A percentile compares a stretch with the other conserved stretches of the same genome.
phyloP scores from a whole-genome alignment of 768 basidiomycete genomes.

The Scleroderma citrinum region DNA sequence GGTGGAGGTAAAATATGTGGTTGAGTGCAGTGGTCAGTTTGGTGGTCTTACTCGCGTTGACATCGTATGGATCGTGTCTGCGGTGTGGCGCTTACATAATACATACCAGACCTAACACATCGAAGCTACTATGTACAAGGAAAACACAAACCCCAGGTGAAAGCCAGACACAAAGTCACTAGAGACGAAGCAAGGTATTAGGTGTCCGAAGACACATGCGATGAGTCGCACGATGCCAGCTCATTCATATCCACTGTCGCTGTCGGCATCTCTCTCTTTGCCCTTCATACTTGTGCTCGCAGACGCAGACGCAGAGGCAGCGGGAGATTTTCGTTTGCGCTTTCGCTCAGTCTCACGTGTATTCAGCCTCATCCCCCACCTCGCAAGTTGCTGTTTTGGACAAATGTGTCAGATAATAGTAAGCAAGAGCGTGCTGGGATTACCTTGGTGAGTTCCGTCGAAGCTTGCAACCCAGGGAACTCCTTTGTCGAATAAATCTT shows the following conservation, averaged over 20 bases:
- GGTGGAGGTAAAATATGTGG: not conserved
- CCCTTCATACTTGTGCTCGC: not conserved
- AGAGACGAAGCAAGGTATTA: too few relatives aligned
- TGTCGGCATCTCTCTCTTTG: constrained; percentile 9
- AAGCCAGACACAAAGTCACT: too few relatives aligned
- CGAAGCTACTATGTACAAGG: not conserved
- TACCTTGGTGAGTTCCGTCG: constrained; percentile 67
- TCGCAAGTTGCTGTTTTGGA: constrained; percentile 25
- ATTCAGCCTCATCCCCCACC: constrained; percentile 31
- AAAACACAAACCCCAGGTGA: too few relatives aligned
- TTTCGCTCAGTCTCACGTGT: constrained; percentile 34
- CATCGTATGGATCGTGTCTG: too few relatives aligned
- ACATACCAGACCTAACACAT: too few relatives aligned
- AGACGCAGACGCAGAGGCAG: constrained; percentile 4
- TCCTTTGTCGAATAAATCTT: constrained; percentile 68
- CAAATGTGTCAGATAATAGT: constrained; percentile 1
- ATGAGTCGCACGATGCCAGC: not conserved
- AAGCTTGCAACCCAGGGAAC: constrained; percentile 64
- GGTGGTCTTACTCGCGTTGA: not conserved
- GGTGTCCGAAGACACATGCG: too few relatives aligned
- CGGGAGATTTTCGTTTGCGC: constrained; percentile 26
- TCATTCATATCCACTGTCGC: constrained; percentile 22
- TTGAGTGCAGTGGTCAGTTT: constrained; percentile 1
- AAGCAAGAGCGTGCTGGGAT: not conserved
- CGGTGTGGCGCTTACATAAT: too few relatives aligned